Percentiles rank a stretch among this genome's conserved stretches.
These are phyloP conservation scores for Penicillium sp. DNA, from an alignment of 2,329 filamentous ascomycete species.

Conservation along the genomic window DNA sequence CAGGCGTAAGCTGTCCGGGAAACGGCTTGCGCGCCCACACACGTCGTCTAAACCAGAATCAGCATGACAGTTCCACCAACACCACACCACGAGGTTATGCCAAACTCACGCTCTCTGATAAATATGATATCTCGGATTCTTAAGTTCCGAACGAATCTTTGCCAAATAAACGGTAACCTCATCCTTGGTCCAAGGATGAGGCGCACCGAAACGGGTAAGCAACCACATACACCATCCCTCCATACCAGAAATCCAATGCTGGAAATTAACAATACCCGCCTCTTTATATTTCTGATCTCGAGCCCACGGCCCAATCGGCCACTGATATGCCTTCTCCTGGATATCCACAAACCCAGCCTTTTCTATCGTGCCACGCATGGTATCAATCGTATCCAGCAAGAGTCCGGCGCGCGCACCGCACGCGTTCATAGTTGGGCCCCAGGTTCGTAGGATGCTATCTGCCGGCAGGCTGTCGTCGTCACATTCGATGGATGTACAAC, in stretches of 20 bases:
- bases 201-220: constrained; percentile 4
- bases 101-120: constrained; percentile 5
- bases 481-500: neutral
- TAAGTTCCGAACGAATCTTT: constrained; percentile 2
- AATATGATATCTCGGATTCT: neutral
- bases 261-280: neutral
- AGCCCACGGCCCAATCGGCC: constrained; percentile 7
- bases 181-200: constrained; percentile 6
- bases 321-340: neutral
- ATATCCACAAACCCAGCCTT: constrained; percentile 2
- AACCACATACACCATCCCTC: constrained; percentile 4
- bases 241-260: constrained; percentile 5
- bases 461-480: neutral
- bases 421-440: neutral
- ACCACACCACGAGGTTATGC: neutral
- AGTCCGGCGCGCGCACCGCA: neutral
- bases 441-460: neutral
- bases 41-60: neutral
- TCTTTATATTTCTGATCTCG: constrained; percentile 1
- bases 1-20: neutral
- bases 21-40: constrained; percentile 9
- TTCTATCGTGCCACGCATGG: neutral
- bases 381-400: neutral
- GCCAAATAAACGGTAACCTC: constrained; percentile 9
- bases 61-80: neutral